These are phyloP conservation scores for Boletellus sp. DNA, from an alignment of 768 basidiomycete species.

Conservation along the genomic window DNA sequence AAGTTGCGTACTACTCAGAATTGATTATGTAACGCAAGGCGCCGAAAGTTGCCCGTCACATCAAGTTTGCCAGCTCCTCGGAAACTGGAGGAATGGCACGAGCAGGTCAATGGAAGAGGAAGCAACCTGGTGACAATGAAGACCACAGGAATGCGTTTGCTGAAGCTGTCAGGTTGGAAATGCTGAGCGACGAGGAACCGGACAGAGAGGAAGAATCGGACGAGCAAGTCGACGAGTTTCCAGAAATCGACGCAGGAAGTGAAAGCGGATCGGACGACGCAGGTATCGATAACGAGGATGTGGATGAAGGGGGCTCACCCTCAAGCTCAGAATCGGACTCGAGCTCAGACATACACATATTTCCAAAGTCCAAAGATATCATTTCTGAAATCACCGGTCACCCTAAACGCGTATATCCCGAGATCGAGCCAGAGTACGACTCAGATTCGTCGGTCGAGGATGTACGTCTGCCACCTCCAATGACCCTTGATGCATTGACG, in stretches of 20 bases:
- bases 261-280: conserved; percentile 34
- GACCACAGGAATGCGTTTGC: conserved; percentile 31
- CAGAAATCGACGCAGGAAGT: conserved; percentile 57
- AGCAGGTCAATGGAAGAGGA: conserved; percentile 53
- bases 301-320: conserved; percentile 36
- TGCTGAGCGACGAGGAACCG: conserved; percentile 71
- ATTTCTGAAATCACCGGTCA: conserved; percentile 82
- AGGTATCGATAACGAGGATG: conserved; percentile 34
- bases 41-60: too few relatives aligned
- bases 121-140: conserved; percentile 44
- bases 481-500: neutral
- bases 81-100: conserved; percentile 36
- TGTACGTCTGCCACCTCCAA: conserved; percentile 42
- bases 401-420: conserved; percentile 77
- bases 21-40: too few relatives aligned
- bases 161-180: conserved; percentile 53
- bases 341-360: conserved; percentile 49
- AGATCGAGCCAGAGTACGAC: conserved; percentile 88
- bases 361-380: conserved; percentile 63
- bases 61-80: too few relatives aligned
- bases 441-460: conserved; percentile 92
- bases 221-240: conserved; percentile 69
- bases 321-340: conserved; percentile 31
- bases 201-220: conserved; percentile 41
- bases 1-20: too few relatives aligned